Base-by-base conservation (phyloP, 805 yeast species). In the Wickerhamiella vanderwaltii region DNA sequence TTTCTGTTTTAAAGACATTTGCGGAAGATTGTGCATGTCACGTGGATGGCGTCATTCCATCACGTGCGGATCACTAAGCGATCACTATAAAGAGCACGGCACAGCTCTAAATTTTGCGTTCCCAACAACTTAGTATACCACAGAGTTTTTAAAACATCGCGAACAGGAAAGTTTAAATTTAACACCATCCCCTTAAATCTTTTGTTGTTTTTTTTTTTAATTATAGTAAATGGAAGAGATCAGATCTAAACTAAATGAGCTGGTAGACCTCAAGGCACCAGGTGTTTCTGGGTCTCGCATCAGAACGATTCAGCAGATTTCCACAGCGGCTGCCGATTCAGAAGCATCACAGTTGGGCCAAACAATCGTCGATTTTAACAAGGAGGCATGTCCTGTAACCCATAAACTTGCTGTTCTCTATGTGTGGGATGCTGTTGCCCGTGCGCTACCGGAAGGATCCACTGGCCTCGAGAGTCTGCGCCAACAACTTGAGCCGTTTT, bases 261-360 rank as follows among this genome's bases (percentile, higher is more conserved):
- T 60, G 36, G 24, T 55, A 41, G 32, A 49, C 29, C 51, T 55
- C 15, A 61, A 62, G 48, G 56, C 95, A 12, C 88, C 88, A 11
- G 97, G 98, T 46, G 91, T 88, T 41, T 86, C 96, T 22, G 97
- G 97, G 33, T 77, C 94, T 43, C 85, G 95, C 65, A 91, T 88
- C 62, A 83, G 83, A 60, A 77, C 77, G 55, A 67, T 87, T 13
- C 25, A 24, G 57, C 82, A 88, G 35, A 80, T 82, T 44, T 59
- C 82, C 47, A 93, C 95, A 44, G 67, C 78, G 46, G 72, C 71
- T 50, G 73, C 85, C 59, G 79, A 80, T 43, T 61, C 56, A 46
- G 65, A 59, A 48, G 41, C 45, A n/a, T 16, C 22, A 47, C 43
- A 61, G 53, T 26, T 46, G 7, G 44, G 79, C 36, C 69, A 75